Evolutionary conservation across 495 filamentous ascomycete species (phyloP).

Genomic region (Aspergillus steynii): DNA sequence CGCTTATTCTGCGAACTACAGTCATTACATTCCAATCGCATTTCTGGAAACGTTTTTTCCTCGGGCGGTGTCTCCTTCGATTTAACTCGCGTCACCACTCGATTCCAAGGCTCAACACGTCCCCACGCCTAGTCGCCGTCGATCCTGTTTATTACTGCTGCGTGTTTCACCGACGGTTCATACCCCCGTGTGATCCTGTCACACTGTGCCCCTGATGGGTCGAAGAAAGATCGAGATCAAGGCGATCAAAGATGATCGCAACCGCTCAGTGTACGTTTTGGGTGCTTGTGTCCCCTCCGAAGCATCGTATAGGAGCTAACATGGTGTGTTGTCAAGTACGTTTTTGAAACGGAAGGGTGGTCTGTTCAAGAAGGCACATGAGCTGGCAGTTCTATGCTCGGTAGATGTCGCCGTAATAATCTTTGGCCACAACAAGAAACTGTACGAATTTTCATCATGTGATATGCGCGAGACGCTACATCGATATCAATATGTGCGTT

Average conservation of each 20-base stretch:
- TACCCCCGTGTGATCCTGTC: slow-evolving; percentile 14
- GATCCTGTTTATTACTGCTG: slow-evolving; percentile 4
- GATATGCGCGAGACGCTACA: slow-evolving; percentile 89
- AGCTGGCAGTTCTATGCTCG: slow-evolving; percentile 94
- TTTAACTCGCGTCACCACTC: slow-evolving; percentile 19
- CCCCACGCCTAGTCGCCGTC: slow-evolving; percentile 9
- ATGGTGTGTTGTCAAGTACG: slow-evolving; percentile 58
- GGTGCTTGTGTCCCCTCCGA: slow-evolving; percentile 9
- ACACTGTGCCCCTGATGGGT: slow-evolving; percentile 50
- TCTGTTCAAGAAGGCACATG: slow-evolving; percentile 98
- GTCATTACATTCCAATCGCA: slow-evolving; percentile 7
- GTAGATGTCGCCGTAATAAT: slow-evolving; percentile 99
- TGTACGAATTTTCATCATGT: slow-evolving; percentile 93
- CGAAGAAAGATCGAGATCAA: slow-evolving; percentile 96
- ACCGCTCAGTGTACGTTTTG: slow-evolving; percentile 89
- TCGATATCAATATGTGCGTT: slow-evolving; percentile 84
- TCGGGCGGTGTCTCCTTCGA: slow-evolving; percentile 13
- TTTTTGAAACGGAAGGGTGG: slow-evolving; percentile 98
- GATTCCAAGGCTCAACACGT: slow-evolving; percentile 12
- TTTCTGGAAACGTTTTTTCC: slow-evolving; percentile 11
- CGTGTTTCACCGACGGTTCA: slow-evolving; percentile 10
- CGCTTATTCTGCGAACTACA: slow-evolving; percentile 3
- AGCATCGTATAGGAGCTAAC: neutral
- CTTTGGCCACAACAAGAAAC: slow-evolving; percentile 96
- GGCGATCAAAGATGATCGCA: slow-evolving; percentile 98